phyloP scores from a whole-genome alignment of 2,329 filamentous ascomycete species.

The Rutstroemia sp. region DNA sequence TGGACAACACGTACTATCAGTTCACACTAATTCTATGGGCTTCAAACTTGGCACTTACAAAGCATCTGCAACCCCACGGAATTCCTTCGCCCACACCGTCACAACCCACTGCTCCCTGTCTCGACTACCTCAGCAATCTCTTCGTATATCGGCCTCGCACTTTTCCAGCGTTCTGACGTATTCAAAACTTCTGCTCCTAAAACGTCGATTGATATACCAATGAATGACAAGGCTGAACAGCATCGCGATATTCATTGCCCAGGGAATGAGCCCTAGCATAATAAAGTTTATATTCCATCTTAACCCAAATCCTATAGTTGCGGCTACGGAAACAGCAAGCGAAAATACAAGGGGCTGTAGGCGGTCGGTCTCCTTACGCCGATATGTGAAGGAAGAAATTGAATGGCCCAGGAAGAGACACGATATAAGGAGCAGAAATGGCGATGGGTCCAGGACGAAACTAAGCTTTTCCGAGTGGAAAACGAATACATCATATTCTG shows the following conservation, averaged over 20 bases:
- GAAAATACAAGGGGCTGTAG: slow-evolving; percentile 30
- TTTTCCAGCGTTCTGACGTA: too few species aligned
- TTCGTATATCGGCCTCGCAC: too few species aligned
- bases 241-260: slow-evolving; percentile 33
- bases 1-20: too few species aligned
- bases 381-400: slow-evolving; percentile 32
- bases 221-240: slow-evolving; percentile 27
- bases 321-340: slow-evolving; percentile 20
- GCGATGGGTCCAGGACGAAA: slow-evolving; percentile 28
- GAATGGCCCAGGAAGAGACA: slow-evolving; percentile 32
- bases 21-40: too few species aligned
- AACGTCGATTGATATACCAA: slow-evolving; percentile 10
- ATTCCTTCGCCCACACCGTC: too few species aligned
- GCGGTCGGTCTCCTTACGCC: slow-evolving; percentile 27
- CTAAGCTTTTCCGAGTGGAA: slow-evolving; percentile 13
- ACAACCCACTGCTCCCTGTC: too few species aligned
- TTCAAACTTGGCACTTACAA: too few species aligned
- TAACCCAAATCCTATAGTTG: slow-evolving; percentile 21
- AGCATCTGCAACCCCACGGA: too few species aligned
- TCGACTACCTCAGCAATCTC: too few species aligned
- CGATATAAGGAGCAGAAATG: slow-evolving; percentile 29
- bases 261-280: slow-evolving; percentile 31
- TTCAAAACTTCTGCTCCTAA: neutral
- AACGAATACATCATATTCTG: neutral
- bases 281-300: slow-evolving; percentile 27